Conservation (phyloP, 345 rosid species). For the Eucalyptus camaldulensis region DNA sequence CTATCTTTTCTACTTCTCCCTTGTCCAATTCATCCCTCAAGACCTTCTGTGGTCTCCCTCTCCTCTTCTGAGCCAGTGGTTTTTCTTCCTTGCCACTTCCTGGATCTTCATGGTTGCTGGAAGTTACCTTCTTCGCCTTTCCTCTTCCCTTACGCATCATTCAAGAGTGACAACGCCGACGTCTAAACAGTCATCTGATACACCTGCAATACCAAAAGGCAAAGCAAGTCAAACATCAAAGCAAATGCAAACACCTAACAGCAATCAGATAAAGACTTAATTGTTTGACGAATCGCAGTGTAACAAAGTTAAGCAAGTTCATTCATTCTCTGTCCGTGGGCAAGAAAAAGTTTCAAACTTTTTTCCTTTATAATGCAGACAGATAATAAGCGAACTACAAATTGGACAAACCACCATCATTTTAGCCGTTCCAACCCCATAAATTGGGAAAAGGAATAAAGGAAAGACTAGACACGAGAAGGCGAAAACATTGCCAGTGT, state of each 20-base stretch:
- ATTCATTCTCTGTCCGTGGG: not conserved
- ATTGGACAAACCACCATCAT: not conserved
- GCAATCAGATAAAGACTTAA: not conserved
- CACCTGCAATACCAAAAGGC: not conserved
- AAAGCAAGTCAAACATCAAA: not conserved
- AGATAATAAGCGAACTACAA: not conserved
- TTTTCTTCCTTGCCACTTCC: conserved; percentile 62
- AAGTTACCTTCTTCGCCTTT: conserved; percentile 40
- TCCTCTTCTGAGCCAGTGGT: conserved; percentile 49
- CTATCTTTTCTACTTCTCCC: conserved; percentile 31
- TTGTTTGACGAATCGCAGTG: not conserved
- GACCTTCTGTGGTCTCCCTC: conserved; percentile 57
- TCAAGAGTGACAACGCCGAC: not conserved
- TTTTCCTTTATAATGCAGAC: not conserved
- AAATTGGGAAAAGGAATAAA: not conserved
- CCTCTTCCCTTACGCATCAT: conserved; percentile 70
- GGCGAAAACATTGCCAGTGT: not conserved
- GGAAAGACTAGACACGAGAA: not conserved
- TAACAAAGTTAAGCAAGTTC: not conserved
- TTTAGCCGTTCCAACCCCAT: not conserved
- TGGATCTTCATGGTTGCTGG: conserved; percentile 27
- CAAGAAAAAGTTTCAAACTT: not conserved
- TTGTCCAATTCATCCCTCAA: conserved; percentile 40
- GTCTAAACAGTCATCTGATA: not conserved
- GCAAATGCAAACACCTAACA: not conserved